These are phyloP conservation scores for Dimocarpus longan DNA, from an alignment of 345 rosid species.

Conservation along the genomic window DNA sequence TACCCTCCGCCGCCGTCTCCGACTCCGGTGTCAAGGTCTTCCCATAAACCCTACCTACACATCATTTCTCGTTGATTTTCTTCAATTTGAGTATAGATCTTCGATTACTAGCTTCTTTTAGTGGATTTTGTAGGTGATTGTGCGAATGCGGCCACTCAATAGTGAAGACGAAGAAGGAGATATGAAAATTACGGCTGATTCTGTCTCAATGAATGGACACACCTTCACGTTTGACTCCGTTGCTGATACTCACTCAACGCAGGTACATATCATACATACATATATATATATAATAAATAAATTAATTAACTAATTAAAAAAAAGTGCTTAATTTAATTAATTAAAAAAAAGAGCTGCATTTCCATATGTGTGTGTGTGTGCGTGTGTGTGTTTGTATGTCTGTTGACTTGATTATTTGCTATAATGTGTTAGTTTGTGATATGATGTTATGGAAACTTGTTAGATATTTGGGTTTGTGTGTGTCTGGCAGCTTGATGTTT, in stretches of 20 bases:
- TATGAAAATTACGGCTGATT: constrained; percentile 54
- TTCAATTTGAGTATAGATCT: neutral
- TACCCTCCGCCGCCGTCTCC: constrained; percentile 35
- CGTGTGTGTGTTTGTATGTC: neutral
- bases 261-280: constrained; percentile 37
- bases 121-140: constrained; percentile 58
- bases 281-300: too few relatives aligned
- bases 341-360: too few relatives aligned
- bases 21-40: constrained; percentile 77
- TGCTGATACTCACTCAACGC: constrained; percentile 75
- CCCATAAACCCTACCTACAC: neutral
- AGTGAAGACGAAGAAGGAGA: constrained; percentile 83
- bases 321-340: too few relatives aligned
- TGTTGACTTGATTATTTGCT: neutral
- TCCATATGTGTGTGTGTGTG: too few relatives aligned
- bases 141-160: constrained; percentile 80
- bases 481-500: constrained; percentile 67
- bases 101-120: neutral
- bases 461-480: too few relatives aligned
- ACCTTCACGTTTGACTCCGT: constrained; percentile 87
- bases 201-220: constrained; percentile 75
- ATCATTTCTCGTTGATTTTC: too few relatives aligned
- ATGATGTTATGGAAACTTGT: too few relatives aligned
- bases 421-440: too few relatives aligned
- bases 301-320: too few relatives aligned